phyloP scores from a whole-genome alignment of 1,139 yeast genomes.

The Pichia sp. region DNA sequence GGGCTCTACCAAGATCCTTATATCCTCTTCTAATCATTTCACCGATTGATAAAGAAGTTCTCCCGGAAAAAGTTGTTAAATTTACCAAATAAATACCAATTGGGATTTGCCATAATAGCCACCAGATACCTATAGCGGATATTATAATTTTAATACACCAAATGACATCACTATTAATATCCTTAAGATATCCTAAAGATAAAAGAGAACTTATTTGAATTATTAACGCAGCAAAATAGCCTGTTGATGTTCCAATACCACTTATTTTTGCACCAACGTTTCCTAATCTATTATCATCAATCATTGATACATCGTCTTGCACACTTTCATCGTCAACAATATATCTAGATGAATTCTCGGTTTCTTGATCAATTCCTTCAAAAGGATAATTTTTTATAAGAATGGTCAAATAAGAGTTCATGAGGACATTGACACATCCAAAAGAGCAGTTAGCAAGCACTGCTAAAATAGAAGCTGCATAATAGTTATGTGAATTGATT shows the following conservation, averaged over 20 bases:
- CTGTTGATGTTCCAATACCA: conserved; percentile 62
- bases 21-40: conserved; percentile 40
- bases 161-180: conserved; percentile 27
- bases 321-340: background rate
- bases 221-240: conserved; percentile 56
- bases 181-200: conserved; percentile 33
- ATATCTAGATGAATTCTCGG: no score
- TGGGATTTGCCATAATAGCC: conserved; percentile 62
- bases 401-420: conserved; percentile 62
- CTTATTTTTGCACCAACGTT: conserved; percentile 41
- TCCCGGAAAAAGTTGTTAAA: conserved; percentile 20
- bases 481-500: conserved; percentile 41
- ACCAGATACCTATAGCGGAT: conserved; percentile 60
- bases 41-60: background rate
- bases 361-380: background rate
- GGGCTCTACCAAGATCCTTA: conserved; percentile 45
- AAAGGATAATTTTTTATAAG: conserved; percentile 37
- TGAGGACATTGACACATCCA: conserved; percentile 70
- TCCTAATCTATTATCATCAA: conserved; percentile 23
- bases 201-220: conserved; percentile 54
- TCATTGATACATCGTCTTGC: background rate
- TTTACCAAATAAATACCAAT: conserved; percentile 38
- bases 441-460: conserved; percentile 58
- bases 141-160: conserved; percentile 45
- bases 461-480: conserved; percentile 49